Evolutionary conservation across 768 basidiomycete genomes (phyloP), one percentile per base, ranked within the genome.

Genomic region (Russula virescens): DNA sequence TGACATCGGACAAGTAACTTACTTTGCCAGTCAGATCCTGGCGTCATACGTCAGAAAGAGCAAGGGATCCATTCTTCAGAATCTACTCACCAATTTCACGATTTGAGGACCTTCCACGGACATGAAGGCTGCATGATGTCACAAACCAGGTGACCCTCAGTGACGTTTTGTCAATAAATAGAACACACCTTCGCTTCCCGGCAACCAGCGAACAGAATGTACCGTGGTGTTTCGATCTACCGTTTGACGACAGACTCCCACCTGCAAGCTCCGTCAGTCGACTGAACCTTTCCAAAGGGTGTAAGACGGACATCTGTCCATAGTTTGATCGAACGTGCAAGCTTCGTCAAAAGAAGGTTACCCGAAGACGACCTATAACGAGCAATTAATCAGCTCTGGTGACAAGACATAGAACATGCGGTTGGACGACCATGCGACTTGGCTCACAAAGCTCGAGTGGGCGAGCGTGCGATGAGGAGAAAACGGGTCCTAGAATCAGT

Each of bases 361-460:
- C 88, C 86, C 34, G 76, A 80, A 0, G 87, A 87, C 18, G 86
- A 87, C 86, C 84, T 85, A 59, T 25, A 28, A 53, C 38, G n/a
- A n/a, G n/a, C n/a, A 35, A 21, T 35, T 25, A 47, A 38, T 45
- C 50, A 60, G 61, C 48, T 48, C 23, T 45, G 9, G 11, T 45
- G 38, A 13, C 40, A 13, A 19, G 23, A 50, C 51, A 40, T 4
- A 21, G 1, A 58, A 40, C 1, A 49, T 5, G 45, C 25, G 11
- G 43, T 47, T 35, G 43, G 28, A 50, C 72, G 55, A 85, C 87
- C 88, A 91, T 42, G 87, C 87, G 43, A 89, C 87, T 72, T 89
- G 88, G 42, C 82, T 81, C 40, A 88, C 83, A 71, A 88, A 88
- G n/a, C 85, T 85, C 66, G 83, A 75, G 69, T 89, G 87, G 0